These are phyloP conservation scores for Syzygium syzygioides DNA, from an alignment of 441 rosid genomes.

Conservation along the genomic window DNA sequence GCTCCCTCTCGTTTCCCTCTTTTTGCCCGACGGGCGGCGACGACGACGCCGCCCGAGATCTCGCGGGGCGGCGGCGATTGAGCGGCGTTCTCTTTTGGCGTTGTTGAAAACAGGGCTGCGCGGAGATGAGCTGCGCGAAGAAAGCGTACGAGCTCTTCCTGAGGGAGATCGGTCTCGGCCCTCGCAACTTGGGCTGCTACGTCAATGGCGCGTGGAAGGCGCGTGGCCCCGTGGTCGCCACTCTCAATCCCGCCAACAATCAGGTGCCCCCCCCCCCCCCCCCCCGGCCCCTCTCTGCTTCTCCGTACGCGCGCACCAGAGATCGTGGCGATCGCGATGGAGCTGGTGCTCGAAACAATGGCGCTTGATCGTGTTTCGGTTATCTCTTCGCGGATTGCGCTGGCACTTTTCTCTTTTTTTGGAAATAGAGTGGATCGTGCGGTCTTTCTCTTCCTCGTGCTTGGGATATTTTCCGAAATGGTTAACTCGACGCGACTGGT, in stretches of 20 bases:
- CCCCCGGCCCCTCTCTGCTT: background rate
- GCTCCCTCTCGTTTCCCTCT: too few relatives aligned
- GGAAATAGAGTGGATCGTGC: background rate
- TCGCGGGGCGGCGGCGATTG: background rate
- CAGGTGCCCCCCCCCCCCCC: background rate
- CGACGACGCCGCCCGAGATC: too few relatives aligned
- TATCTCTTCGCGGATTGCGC: background rate
- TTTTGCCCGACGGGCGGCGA: too few relatives aligned
- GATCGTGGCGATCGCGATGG: background rate
- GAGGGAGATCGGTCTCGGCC: constrained; percentile 66
- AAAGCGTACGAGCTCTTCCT: constrained; percentile 69
- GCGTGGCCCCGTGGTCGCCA: constrained; percentile 53
- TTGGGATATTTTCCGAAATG: background rate
- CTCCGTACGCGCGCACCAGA: background rate
- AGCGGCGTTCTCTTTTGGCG: background rate
- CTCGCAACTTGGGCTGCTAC: constrained; percentile 62
- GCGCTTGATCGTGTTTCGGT: background rate
- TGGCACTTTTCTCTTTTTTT: background rate
- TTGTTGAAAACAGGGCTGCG: background rate
- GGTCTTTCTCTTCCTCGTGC: background rate
- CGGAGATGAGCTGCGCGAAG: constrained; percentile 60
- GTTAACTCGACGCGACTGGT: background rate
- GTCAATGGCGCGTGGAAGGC: constrained; percentile 79
- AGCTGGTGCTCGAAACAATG: background rate
- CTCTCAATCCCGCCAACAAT: constrained; percentile 42